These are phyloP conservation scores for Agarophyton chilense DNA, from an alignment of 23 red algal genomes.

Conservation along the genomic window DNA sequence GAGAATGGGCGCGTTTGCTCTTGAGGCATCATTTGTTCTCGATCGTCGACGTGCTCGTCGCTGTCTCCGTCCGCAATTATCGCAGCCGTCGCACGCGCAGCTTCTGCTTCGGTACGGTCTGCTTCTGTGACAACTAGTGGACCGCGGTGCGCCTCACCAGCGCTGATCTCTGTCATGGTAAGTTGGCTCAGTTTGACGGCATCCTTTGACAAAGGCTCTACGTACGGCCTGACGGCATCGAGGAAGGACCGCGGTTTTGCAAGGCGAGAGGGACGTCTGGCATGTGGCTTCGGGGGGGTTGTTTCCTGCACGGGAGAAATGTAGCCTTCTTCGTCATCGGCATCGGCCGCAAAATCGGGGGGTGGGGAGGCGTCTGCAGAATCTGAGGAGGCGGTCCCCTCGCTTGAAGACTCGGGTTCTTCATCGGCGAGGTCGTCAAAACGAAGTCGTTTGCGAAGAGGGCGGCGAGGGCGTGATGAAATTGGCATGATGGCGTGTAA, in stretches of 20 bases:
- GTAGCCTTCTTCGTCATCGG: conserved; percentile 13
- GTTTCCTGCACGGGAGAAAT: background rate
- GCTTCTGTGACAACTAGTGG: background rate
- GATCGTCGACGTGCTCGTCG: background rate
- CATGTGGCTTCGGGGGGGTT: background rate
- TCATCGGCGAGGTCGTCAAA: conserved; percentile 27
- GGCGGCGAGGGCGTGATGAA: background rate
- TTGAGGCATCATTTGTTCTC: background rate
- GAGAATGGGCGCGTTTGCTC: background rate
- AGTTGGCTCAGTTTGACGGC: background rate
- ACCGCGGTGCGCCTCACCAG: background rate
- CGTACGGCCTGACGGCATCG: background rate
- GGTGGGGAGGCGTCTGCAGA: background rate
- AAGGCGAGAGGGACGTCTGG: conserved; percentile 1
- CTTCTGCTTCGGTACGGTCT: background rate
- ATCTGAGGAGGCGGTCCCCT: background rate
- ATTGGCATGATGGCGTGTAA: background rate
- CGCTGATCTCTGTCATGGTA: conserved; percentile 2
- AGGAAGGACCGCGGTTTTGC: conserved; percentile 13
- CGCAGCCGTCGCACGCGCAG: background rate
- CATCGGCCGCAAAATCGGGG: conserved; percentile 12
- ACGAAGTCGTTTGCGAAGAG: conserved; percentile 7
- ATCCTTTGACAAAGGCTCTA: conserved; percentile 3
- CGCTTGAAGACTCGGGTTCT: background rate
- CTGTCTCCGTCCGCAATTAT: background rate